Evolutionary conservation across 305 asterid genomes (phyloP).

Genomic region (Fraxinus latifolia): DNA sequence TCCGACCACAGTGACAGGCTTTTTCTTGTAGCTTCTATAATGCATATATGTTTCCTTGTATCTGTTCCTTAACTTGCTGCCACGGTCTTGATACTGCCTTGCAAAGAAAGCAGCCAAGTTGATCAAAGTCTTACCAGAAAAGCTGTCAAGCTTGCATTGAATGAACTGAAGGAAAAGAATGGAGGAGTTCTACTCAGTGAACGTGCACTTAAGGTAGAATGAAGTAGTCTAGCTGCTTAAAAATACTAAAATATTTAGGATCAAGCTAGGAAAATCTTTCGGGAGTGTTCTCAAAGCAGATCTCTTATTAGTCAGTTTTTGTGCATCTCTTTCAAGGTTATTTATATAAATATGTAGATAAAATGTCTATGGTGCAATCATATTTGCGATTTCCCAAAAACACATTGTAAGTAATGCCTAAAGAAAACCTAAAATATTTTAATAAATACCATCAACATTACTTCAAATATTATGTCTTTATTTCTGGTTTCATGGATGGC

Average conservation of each 20-base stretch:
- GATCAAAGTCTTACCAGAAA: conserved; percentile 57
- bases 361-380: not conserved
- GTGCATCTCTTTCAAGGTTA: not conserved
- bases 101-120: conserved; percentile 27
- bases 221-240: not conserved
- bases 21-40: not conserved
- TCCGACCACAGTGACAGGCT: not conserved
- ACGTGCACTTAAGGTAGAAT: conserved; percentile 70
- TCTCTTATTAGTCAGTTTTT: not conserved
- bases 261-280: not conserved
- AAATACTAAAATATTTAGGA: conserved; percentile 5
- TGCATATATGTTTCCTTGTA: conserved; percentile 10
- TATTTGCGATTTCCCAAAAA: not conserved
- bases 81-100: conserved; percentile 38
- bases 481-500: not conserved
- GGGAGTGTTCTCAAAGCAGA: not conserved
- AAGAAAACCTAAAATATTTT: not conserved
- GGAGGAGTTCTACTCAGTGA: conserved; percentile 66
- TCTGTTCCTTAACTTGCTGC: conserved; percentile 47
- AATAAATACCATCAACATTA: not conserved
- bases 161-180: conserved; percentile 67
- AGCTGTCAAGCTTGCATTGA: conserved; percentile 68
- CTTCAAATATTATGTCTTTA: not conserved
- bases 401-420: not conserved
- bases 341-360: not conserved